Evolutionary conservation across 1,284 basidiomycete genomes (phyloP), one percentile per base, ranked within the genome.

Genomic region (Ustilago nuda): DNA sequence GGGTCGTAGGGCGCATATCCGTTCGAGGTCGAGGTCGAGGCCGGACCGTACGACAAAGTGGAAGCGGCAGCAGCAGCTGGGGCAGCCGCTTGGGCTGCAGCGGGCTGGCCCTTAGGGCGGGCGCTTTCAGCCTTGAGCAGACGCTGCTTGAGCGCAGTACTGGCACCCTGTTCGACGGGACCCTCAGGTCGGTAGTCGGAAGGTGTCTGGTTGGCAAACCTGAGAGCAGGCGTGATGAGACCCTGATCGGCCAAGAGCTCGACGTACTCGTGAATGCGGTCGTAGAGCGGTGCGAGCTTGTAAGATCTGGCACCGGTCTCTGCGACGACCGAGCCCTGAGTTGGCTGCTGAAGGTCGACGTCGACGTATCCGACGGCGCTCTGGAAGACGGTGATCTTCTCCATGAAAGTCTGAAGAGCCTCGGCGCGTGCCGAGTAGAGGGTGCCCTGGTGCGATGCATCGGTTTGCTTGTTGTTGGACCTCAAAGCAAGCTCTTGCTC

Each of bases 321-420:
- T 41, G 87, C 87, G 27, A 87, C 85, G 23, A 82, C 84, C 12
- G 83, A 82, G n/a, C 87, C 86, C 51, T 86, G 81, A 3, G 88
- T 88, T 2, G 89, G 87, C 39, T 83, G 72, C 12, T 87, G 80
- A 27, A 98, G 88, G 77, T 97, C 95, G 37, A 88, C 87, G 85
- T 99, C 96, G 72, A 91, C 89, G 86, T 98, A 99, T 43, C 90
- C 90, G 60, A 94, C 93, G 0, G 96, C 96, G 62, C 91, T 90
- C 72, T 93, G 92, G 90, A 99, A 99, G 46, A 97, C 91, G 1
- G 94, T 92, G 48, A 98, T 94, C 88, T 99, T 99, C 87, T 99
- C 96, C 83, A 98, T 91, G 87, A 99, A 96, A 0, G 92, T 92
- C 87, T 98, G 95, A 37, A 99, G 88, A 1, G 95, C 94, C 55